Base-by-base conservation (phyloP, 2,329 filamentous ascomycete species). In the Periconia sp. region DNA sequence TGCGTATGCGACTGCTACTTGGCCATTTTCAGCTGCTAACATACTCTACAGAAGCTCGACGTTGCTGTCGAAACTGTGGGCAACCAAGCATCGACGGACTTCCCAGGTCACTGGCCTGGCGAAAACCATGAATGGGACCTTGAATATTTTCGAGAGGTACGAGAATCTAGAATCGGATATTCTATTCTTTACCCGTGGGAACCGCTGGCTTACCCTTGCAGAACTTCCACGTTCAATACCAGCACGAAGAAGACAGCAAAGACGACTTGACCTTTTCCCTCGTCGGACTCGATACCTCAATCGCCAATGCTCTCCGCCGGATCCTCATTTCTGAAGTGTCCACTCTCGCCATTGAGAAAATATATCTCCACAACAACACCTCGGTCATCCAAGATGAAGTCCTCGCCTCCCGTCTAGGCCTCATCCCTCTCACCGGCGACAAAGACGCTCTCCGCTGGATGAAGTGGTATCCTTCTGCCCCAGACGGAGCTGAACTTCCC, bases 381-480 rank as follows among this genome's bases (percentile, higher is more conserved):
- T 96, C 90, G 4, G 91, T 99, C 24, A 94, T 99, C 63, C 92
- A 97, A 70, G 94, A 99, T 68, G 94, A 99, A 76, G 92, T 99
- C 4, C 85, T 99, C 37, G 87, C 92, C 12, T 89, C 94, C 69
- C 83, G 94, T 31, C 79, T 99, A 22, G 94, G 94, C 46, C 83
- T 99, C 32, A 87, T 99, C 40, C 94, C 95, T 13, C 86, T 99
- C 57, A 87, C 86, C 54, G 94, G 89, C 55, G 83, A 84, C 48
- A 83, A 85, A 53, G 80, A 88, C 41, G 92, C 89, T 37, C 78
- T 99, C 41, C 83, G 87, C 58, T 92, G 85, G 77, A 79, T 97
- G 74, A 85, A 85, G 67, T 95, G 88, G 85, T 91, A 83, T 72
- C 90, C 88, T 71, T 82, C 87, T 9, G 77, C 80, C 15, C 76